Percentiles rank a stretch among this genome's conserved stretches.
phyloP scores from a whole-genome alignment of 495 filamentous ascomycete genomes.

The Tetracladium setigerum region DNA sequence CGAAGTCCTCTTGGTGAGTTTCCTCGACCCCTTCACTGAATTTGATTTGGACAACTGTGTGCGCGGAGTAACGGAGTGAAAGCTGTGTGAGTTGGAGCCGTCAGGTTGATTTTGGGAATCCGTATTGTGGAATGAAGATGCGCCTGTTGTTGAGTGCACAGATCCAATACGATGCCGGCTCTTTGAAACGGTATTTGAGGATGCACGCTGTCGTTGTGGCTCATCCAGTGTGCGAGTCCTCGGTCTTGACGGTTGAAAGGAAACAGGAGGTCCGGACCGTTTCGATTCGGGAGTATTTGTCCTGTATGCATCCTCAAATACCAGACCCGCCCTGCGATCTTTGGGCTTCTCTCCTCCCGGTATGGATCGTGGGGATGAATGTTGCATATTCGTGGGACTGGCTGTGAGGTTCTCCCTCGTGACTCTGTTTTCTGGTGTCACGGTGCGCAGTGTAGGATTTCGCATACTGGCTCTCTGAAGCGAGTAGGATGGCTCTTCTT shows the following conservation, averaged over 20 bases:
- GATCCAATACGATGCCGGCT: conserved; percentile 43
- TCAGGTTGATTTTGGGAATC: conserved; percentile 29
- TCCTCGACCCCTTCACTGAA: conserved; percentile 33
- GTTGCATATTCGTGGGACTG: conserved; percentile 7
- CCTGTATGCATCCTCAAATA: conserved; percentile 40
- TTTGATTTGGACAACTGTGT: conserved; percentile 30
- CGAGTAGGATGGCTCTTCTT: conserved; percentile 9
- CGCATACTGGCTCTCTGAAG: conserved; percentile 12
- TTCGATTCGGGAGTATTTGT: conserved; percentile 14
- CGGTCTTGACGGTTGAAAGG: conserved; percentile 28
- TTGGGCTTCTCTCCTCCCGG: conserved; percentile 19
- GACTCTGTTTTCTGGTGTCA: conserved; percentile 43
- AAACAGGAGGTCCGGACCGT: conserved; percentile 14
- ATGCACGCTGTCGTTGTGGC: conserved; percentile 27
- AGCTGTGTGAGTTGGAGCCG: conserved; percentile 30
- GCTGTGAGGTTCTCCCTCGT: conserved; percentile 18
- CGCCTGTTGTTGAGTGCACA: conserved; percentile 34
- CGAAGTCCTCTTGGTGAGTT: conserved; percentile 39
- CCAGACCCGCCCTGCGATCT: conserved; percentile 38
- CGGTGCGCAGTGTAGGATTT: conserved; percentile 37
- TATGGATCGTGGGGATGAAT: conserved; percentile 31
- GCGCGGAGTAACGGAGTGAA: conserved; percentile 27
- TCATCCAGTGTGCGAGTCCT: conserved; percentile 47
- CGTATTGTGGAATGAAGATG: conserved; percentile 23
- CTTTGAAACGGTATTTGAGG: conserved; percentile 29